These are phyloP conservation scores for Annulohypoxylon nitens DNA, from an alignment of 495 filamentous ascomycete genomes.

Conservation along the genomic window DNA sequence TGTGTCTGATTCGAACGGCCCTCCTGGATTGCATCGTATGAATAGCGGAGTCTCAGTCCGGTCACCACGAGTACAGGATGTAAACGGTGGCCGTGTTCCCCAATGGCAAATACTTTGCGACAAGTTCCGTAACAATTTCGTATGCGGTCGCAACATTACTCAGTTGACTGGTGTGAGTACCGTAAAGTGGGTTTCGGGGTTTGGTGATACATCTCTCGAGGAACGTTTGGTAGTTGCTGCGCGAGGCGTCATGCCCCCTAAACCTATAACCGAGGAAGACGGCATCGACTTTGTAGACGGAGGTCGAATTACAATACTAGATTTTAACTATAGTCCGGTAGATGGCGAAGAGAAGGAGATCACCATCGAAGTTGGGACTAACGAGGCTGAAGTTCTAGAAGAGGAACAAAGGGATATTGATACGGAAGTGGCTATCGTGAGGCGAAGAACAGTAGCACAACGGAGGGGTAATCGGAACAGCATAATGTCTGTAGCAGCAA, in stretches of 20 bases:
- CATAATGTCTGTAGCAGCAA: constrained; percentile 54
- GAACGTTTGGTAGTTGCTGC: constrained; percentile 81
- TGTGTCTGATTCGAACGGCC: constrained; percentile 46
- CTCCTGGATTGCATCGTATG: constrained; percentile 52
- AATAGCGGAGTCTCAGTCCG: constrained; percentile 58
- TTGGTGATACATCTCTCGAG: constrained; percentile 57
- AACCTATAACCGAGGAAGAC: constrained; percentile 74
- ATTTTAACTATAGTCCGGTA: constrained; percentile 73
- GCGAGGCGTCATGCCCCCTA: constrained; percentile 75
- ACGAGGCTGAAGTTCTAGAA: constrained; percentile 74
- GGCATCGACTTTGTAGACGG: constrained; percentile 83
- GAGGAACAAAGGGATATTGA: constrained; percentile 84
- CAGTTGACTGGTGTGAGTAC: constrained; percentile 69
- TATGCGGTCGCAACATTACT: constrained; percentile 69
- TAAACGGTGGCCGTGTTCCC: constrained; percentile 60
- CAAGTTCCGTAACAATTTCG: constrained; percentile 72
- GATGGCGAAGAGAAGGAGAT: constrained; percentile 69
- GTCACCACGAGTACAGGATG: constrained; percentile 55
- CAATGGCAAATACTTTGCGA: constrained; percentile 80
- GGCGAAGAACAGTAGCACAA: constrained; percentile 77
- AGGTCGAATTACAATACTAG: constrained; percentile 80
- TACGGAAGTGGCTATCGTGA: constrained; percentile 83
- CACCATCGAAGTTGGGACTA: constrained; percentile 80
- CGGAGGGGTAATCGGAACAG: constrained; percentile 58
- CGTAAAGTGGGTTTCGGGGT: constrained; percentile 72